Evolutionary conservation across 2,329 filamentous ascomycete species (phyloP), one percentile per base, ranked within the genome.

Genomic region (Coccinonectria pachysandricola): DNA sequence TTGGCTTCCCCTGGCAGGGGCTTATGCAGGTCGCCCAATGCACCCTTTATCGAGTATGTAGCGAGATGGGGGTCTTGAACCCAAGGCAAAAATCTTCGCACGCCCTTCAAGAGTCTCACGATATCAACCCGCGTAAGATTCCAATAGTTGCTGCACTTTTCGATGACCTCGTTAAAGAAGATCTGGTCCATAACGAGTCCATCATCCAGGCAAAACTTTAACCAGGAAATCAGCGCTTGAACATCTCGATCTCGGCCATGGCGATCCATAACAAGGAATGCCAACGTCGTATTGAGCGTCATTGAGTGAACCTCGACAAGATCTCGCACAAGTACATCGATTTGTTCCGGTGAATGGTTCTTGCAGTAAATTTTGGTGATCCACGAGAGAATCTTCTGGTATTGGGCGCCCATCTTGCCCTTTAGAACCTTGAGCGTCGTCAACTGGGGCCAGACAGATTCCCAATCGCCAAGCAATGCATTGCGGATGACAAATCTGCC

Each of bases 331-430:
- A 53, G 43, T 1, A 15, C 16, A 5, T 56, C 50, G 8, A 50
- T 35, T 15, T 53, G 40, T 7, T 40, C 30, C 2, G 39, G 27
- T 5, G 42, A 35, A 18, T 51, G 43, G 2, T 19, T 21, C 23
- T 48, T 39, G 9, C 39, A 40, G 19, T 51, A 52, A 6, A 46
- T 34, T 21, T 54, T 54, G 3, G 62, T 63, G 3, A 59, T 29
- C 28, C 36, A 43, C 2, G 36, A 32, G 8, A 55, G 31, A 5
- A 46, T 26, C 7, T 35, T 35, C 27, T 49, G 49, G 17, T 50
- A 49, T 9, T 44, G 38, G 10, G 21, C 9, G 8, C 37, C 28
- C 7, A 32, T 27, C 8, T 37, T 30, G 17, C 41, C 35, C n/a
- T n/a, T n/a, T 19, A 27, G 39, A 6, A 28, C 9, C 11, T 30